phyloP scores from a whole-genome alignment of 2,329 filamentous ascomycete genomes.

The Pyrenochaeta sp. region DNA sequence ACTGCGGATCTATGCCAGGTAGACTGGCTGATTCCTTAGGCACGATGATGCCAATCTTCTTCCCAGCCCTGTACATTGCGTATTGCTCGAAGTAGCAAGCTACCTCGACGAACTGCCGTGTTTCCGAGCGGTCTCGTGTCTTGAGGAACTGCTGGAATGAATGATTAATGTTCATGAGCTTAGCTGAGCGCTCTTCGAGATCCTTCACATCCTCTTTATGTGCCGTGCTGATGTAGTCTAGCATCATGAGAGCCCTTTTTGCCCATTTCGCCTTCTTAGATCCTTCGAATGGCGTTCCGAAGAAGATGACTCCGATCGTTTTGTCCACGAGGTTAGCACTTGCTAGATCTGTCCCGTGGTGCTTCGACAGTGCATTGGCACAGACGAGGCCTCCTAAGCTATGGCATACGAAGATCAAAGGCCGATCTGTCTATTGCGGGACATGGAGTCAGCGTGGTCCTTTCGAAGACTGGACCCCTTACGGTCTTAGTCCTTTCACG shows the following conservation, averaged over 20 bases:
- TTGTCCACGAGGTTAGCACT: not conserved
- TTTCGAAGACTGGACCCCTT: not conserved
- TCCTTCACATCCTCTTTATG: constrained; percentile 18
- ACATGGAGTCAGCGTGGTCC: not conserved
- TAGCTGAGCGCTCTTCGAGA: constrained; percentile 18
- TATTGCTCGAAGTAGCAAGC: constrained; percentile 24
- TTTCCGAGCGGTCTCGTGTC: not conserved
- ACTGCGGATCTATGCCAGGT: constrained; percentile 14
- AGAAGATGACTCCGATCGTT: too few species aligned
- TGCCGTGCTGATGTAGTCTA: constrained; percentile 12
- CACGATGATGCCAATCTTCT: constrained; percentile 17
- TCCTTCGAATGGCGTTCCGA: constrained; percentile 15
- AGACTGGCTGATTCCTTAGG: constrained; percentile 17
- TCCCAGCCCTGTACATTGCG: constrained; percentile 11
- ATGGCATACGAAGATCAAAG: constrained; percentile 21
- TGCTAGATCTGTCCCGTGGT: constrained; percentile 9
- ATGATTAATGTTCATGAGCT: not conserved
- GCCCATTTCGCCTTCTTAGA: constrained; percentile 15
- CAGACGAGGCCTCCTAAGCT: constrained; percentile 21
- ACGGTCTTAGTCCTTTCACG: constrained; percentile 15
- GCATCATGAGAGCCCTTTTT: constrained; percentile 8
- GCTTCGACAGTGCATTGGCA: constrained; percentile 16
- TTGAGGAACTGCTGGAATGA: constrained; percentile 5
- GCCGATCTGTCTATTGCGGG: constrained; percentile 8
- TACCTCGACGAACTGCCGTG: constrained; percentile 4